Percentiles rank a stretch among this genome's conserved stretches.
Conservation (phyloP, 2,329 filamentous ascomycete species). For the Nigrospora sphaerica region DNA sequence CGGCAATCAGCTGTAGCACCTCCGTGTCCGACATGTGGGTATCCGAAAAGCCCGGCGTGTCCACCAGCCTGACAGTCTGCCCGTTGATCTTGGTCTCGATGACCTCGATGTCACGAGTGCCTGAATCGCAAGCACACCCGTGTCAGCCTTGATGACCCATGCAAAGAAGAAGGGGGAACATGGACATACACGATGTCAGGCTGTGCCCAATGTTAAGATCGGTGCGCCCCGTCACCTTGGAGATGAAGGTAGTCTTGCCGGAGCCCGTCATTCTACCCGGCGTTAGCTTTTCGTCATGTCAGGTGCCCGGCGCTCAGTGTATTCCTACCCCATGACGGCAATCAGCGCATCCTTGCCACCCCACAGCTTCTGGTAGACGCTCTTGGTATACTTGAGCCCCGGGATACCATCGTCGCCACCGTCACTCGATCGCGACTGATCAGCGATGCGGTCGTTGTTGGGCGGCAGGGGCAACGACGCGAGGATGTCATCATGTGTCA, state of each 20-base stretch:
- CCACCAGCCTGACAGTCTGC: slow-evolving; percentile 25
- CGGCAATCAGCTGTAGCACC: slow-evolving; percentile 32
- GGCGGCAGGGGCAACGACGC: no score
- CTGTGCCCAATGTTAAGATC: slow-evolving; percentile 24
- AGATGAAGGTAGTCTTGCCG: slow-evolving; percentile 30
- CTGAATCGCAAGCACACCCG: slow-evolving; percentile 4
- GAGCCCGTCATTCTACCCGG: slow-evolving; percentile 22
- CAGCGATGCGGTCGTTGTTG: no score
- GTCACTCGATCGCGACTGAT: no score
- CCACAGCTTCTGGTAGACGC: background rate
- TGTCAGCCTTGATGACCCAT: no score
- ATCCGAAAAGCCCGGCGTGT: slow-evolving; percentile 42
- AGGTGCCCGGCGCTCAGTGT: no score
- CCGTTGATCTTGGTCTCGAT: slow-evolving; percentile 19
- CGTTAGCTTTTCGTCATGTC: background rate
- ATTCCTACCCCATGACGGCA: slow-evolving; percentile 1
- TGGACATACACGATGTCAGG: slow-evolving; percentile 22
- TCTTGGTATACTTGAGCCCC: background rate
- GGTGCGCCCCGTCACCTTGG: slow-evolving; percentile 21
- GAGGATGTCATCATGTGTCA: no score
- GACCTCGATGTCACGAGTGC: slow-evolving; percentile 21
- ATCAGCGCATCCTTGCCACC: slow-evolving; percentile 1
- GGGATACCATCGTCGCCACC: background rate
- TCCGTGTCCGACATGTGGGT: slow-evolving; percentile 34
- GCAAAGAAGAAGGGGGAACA: background rate